Base-by-base conservation (phyloP, 108 stramenopile genomes). In the Epithemia pelagica region DNA sequence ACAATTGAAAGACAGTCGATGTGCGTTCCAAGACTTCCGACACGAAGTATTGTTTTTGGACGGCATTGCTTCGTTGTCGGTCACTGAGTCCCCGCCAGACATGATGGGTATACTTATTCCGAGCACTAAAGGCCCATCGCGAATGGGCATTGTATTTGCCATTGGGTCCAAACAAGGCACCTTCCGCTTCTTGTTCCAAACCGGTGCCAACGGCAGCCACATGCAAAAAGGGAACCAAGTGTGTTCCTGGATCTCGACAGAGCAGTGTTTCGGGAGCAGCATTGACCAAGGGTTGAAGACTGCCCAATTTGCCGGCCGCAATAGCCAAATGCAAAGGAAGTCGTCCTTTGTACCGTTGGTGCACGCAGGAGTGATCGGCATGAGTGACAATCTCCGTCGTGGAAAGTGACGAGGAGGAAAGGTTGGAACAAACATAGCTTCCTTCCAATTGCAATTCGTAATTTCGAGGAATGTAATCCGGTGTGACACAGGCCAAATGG, bases 261-360 rank as follows among this genome's bases (percentile, higher is more conserved):
- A 10, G 25, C 1, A 65, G 1, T 20, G 64, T 32, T 8, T 60
- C 25, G 21, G 30, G 31, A 29, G 68, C 64, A 18, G 61, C 31
- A 7, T 56, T 24, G 24, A 71, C 30, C 25, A 81, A 24, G 15
- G 28, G 59, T 3, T 70, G 54, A 30, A 77, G 56, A 32, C 51
- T 64, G 0, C 57, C 18, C 21, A 53, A 24, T 72, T 74, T 74
- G 18, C 57, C 67, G 28, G 61, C 30, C 23, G 37, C 28, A 27
- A 81, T 69, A 0, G 76, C 80, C 22, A 64, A 30, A 67, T 81
- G 80, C 24, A 81, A 61, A 28, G 80, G 73, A 20, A 77, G 56
- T 55, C 73, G 32, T 10, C 61, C 28, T 21, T 70, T 28, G 60
- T 58, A 68, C 20, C 59, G 63, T 18, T 28, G 53, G 18, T 26